A percentile compares a stretch with the other conserved stretches of the same genome.
Evolutionary conservation across 305 asterid species (phyloP).

Genomic region (Lippia alba): DNA sequence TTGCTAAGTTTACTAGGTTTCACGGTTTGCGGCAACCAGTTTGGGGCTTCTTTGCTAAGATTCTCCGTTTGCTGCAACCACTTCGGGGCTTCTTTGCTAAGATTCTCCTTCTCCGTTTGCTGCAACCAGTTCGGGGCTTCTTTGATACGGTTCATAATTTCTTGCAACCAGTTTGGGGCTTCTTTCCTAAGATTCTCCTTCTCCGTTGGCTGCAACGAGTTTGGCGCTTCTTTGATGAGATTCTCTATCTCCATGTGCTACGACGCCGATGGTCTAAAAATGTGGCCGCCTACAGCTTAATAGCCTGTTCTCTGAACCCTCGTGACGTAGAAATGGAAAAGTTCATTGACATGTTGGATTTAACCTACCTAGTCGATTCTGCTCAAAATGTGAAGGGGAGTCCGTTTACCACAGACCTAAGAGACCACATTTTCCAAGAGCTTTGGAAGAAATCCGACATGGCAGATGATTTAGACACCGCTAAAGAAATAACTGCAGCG

Average conservation of each 20-base stretch:
- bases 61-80: not conserved
- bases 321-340: conserved; percentile 28
- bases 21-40: not conserved
- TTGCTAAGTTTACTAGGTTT: too few species aligned
- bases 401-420: conserved; percentile 30
- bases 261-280: conserved; percentile 51
- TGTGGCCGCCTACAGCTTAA: conserved; percentile 43
- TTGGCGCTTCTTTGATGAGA: too few species aligned
- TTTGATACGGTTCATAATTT: too few species aligned
- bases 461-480: conserved; percentile 46
- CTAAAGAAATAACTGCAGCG: conserved; percentile 50
- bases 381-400: conserved; percentile 20
- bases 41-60: conserved; percentile 7
- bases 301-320: conserved; percentile 38
- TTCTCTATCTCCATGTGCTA: too few species aligned
- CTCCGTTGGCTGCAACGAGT: too few species aligned
- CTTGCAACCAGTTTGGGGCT: too few species aligned
- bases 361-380: conserved; percentile 35
- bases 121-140: too few species aligned
- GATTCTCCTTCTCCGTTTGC: too few species aligned
- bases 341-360: conserved; percentile 30
- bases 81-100: too few species aligned
- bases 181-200: too few species aligned
- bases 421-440: conserved; percentile 46
- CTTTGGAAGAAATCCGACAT: conserved; percentile 37